These are phyloP conservation scores for Aspergillus sclerotiicarbonarius DNA, from an alignment of 495 filamentous ascomycete genomes.

Conservation along the genomic window DNA sequence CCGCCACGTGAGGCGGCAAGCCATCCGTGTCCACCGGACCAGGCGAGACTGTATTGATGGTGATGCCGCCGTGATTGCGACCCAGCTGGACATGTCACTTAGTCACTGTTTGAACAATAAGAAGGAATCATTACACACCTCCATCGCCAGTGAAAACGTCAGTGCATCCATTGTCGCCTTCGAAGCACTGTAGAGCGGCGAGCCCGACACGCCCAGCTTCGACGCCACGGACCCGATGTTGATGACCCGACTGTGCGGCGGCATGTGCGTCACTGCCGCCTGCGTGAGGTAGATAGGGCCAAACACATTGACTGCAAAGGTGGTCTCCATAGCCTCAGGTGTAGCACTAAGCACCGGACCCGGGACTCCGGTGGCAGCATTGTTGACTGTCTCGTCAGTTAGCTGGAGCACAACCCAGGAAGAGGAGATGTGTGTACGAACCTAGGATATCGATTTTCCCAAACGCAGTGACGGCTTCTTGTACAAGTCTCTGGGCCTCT, in stretches of 20 bases:
- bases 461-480: neutral
- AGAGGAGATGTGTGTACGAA: neutral
- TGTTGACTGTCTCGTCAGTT: neutral
- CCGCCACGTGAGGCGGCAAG: neutral
- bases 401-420: neutral
- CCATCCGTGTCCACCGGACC: slow-evolving; percentile 1
- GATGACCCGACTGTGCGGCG: slow-evolving; percentile 1
- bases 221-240: slow-evolving; percentile 5
- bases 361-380: neutral
- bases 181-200: neutral
- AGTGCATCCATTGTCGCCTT: slow-evolving; percentile 1
- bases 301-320: slow-evolving; percentile 2
- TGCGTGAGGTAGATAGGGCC: neutral
- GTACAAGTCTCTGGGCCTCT: neutral
- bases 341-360: neutral
- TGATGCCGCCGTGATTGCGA: slow-evolving; percentile 1
- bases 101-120: no score
- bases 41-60: neutral
- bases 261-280: neutral
- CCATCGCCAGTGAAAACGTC: neutral
- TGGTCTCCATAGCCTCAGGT: neutral
- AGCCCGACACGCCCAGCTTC: neutral
- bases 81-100: neutral
- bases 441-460: slow-evolving; percentile 1
- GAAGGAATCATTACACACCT: no score